These are phyloP conservation scores for Kurtzmaniella quercitrusa DNA, from an alignment of 1,139 yeast genomes.

Conservation along the genomic window DNA sequence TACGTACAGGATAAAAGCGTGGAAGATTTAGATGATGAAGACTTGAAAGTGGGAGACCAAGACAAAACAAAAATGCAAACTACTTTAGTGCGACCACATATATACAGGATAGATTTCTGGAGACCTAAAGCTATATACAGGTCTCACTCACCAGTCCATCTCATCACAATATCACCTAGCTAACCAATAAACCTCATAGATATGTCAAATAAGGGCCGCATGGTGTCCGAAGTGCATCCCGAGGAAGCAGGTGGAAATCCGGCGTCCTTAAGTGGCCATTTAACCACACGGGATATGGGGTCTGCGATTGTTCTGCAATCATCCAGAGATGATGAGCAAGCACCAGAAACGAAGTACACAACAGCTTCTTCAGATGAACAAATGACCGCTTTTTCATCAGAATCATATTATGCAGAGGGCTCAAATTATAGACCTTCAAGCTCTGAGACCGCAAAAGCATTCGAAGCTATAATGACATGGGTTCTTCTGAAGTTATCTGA, in stretches of 20 bases:
- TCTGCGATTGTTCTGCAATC: conserved; percentile 24
- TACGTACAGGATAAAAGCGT: too few relatives aligned
- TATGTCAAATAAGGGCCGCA: conserved; percentile 74
- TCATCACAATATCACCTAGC: too few relatives aligned
- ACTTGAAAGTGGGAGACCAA: too few relatives aligned
- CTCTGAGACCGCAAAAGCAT: conserved; percentile 23
- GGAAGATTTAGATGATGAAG: too few relatives aligned
- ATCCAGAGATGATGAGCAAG: background rate
- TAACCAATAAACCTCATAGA: conserved; percentile 22
- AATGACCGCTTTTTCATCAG: background rate
- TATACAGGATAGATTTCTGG: too few relatives aligned
- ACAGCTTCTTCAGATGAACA: conserved; percentile 8
- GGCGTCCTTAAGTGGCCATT: conserved; percentile 63
- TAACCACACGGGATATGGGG: conserved; percentile 71
- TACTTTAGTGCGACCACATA: too few relatives aligned
- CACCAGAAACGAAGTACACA: conserved; percentile 7
- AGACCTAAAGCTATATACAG: too few relatives aligned
- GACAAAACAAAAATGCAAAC: too few relatives aligned
- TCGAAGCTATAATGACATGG: conserved; percentile 27
- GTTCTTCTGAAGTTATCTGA: conserved; percentile 30
- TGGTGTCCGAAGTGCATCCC: conserved; percentile 49
- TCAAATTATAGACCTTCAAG: conserved; percentile 23
- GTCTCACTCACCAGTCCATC: too few relatives aligned
- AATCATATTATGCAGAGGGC: conserved; percentile 12
- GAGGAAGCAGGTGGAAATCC: conserved; percentile 57